A percentile compares a stretch with the other conserved stretches of the same genome.
Conservation (phyloP, 192 early-diverging fungal genomes). For the Podila epigama region DNA sequence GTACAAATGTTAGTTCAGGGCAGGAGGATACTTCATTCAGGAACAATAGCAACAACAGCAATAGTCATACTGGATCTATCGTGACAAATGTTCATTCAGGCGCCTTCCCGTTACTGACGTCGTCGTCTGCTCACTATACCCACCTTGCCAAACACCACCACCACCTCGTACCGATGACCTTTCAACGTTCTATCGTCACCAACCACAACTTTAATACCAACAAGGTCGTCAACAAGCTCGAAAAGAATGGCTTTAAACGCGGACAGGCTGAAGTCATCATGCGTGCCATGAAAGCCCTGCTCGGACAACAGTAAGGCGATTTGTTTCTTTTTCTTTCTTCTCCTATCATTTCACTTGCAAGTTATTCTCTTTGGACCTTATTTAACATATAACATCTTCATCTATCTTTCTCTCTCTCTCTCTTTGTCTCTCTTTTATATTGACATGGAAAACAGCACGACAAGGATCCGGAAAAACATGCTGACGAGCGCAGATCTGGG, state of each 20-base stretch:
- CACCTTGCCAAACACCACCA: constrained; percentile 7
- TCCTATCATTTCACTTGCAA: neutral
- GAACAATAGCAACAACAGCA: neutral
- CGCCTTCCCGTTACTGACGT: constrained; percentile 12
- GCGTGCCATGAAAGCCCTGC: constrained; percentile 73
- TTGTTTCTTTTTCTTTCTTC: constrained; percentile 7
- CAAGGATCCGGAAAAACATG: constrained; percentile 57
- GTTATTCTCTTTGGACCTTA: neutral
- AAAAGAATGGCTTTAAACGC: constrained; percentile 69
- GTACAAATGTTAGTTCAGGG: neutral
- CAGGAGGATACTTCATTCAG: constrained; percentile 1
- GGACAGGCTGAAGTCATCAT: constrained; percentile 79
- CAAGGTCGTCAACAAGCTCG: constrained; percentile 69
- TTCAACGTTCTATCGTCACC: constrained; percentile 26
- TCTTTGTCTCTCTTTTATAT: too few relatives aligned
- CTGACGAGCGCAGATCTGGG: constrained; percentile 82
- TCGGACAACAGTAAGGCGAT: constrained; percentile 65
- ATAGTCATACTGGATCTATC: neutral
- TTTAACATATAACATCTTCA: too few relatives aligned
- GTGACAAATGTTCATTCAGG: too few relatives aligned
- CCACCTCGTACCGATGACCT: constrained; percentile 6
- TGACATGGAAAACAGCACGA: too few relatives aligned
- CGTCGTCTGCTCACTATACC: constrained; percentile 29
- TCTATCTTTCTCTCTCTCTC: too few relatives aligned
- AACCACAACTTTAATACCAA: constrained; percentile 82